These are phyloP conservation scores for Stipa capillata DNA, from an alignment of 176 grass and related monocot species.

Conservation along the genomic window DNA sequence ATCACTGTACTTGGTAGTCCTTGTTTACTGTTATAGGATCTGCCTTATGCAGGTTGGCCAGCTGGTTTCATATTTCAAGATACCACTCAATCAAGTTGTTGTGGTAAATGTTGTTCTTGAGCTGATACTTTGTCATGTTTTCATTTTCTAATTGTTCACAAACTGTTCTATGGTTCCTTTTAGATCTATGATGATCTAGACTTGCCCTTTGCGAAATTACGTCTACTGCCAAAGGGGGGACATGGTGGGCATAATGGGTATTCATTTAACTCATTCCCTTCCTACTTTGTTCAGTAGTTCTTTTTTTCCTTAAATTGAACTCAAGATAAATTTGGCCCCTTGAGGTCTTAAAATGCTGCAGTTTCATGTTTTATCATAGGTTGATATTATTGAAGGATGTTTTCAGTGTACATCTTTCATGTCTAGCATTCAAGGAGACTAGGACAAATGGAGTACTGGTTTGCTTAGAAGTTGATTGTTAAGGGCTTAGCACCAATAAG, in stretches of 20 bases:
- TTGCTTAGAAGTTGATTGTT: background rate
- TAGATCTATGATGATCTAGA: slow-evolving; percentile 94
- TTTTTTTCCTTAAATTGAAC: background rate
- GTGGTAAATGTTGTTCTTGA: slow-evolving; percentile 40
- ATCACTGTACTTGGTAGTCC: background rate
- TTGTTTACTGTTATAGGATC: background rate
- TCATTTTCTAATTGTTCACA: background rate
- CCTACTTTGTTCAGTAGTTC: background rate
- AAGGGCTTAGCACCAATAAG: background rate
- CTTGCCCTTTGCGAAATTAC: slow-evolving; percentile 80
- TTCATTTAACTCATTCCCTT: background rate
- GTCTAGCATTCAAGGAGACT: background rate
- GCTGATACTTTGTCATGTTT: background rate
- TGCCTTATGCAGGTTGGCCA: slow-evolving; percentile 57
- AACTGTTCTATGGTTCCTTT: slow-evolving; percentile 11
- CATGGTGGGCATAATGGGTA: slow-evolving; percentile 96
- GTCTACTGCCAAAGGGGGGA: slow-evolving; percentile 80
- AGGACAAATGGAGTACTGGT: background rate
- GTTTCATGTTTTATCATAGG: background rate
- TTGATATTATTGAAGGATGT: background rate
- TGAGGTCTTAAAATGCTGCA: background rate
- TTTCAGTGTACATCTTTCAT: background rate
- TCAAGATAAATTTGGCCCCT: background rate
- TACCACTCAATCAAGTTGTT: slow-evolving; percentile 87
- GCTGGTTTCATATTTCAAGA: slow-evolving; percentile 86